Evolutionary conservation across 768 basidiomycete genomes (phyloP).

Genomic region (Mycena vulgaris): DNA sequence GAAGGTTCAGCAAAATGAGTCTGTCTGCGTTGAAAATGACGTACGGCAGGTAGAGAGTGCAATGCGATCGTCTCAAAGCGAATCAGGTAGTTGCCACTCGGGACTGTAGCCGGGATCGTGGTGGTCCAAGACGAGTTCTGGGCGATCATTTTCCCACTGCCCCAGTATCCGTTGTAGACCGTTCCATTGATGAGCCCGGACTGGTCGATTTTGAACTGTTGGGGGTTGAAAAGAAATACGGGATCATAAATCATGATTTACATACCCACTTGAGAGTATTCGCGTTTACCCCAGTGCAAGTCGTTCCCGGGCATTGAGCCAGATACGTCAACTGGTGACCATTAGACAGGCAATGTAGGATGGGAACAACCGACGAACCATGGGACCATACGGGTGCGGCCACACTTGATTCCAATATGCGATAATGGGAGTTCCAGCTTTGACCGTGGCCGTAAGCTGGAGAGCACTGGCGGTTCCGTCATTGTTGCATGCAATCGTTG

Average conservation of each 20-base stretch:
- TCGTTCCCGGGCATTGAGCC: conserved; percentile 61
- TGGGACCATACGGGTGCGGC: conserved; percentile 62
- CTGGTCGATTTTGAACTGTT: conserved; percentile 64
- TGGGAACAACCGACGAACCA: conserved; percentile 45
- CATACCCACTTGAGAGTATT: conserved; percentile 59
- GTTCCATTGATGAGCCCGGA: conserved; percentile 63
- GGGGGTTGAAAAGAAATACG: background rate
- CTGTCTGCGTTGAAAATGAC: conserved; percentile 33
- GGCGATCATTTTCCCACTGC: conserved; percentile 59
- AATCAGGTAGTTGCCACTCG: conserved; percentile 62
- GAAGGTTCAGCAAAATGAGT: background rate
- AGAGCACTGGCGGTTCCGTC: conserved; percentile 57
- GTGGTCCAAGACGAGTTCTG: conserved; percentile 64
- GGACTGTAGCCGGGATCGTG: conserved; percentile 60
- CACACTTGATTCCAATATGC: conserved; percentile 64
- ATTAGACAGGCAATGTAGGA: background rate
- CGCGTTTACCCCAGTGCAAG: conserved; percentile 58
- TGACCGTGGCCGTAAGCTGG: conserved; percentile 59
- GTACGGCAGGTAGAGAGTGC: conserved; percentile 67
- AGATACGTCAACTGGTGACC: conserved; percentile 58
- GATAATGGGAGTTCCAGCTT: conserved; percentile 59
- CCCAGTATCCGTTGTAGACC: conserved; percentile 58
- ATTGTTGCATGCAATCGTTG: conserved; percentile 63
- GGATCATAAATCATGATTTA: background rate
- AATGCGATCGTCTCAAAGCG: conserved; percentile 66